Conservation (phyloP, 305 asterid species). For the Fraxinus xanthoxyloides region DNA sequence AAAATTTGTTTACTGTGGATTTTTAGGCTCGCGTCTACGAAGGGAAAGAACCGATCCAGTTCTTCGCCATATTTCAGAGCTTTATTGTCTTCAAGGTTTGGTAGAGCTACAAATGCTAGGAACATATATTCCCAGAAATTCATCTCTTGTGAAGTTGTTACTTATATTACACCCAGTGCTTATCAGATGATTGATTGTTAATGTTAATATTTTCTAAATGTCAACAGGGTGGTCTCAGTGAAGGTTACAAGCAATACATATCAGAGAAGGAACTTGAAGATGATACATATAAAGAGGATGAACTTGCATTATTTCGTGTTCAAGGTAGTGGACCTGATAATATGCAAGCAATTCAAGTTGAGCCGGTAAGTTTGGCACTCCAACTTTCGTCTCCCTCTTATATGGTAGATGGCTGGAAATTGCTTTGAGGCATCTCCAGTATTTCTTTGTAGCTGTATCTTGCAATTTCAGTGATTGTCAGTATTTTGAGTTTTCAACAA, state of each 20-base stretch:
- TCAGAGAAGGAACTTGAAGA: slow-evolving; percentile 68
- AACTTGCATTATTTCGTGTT: slow-evolving; percentile 86
- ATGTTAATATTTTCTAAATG: slow-evolving; percentile 18
- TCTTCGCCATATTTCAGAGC: slow-evolving; percentile 89
- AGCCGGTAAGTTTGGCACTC: slow-evolving; percentile 57
- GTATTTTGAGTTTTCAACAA: neutral
- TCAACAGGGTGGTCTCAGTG: slow-evolving; percentile 92
- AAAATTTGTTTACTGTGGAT: slow-evolving; percentile 25
- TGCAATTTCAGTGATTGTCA: neutral
- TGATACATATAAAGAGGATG: slow-evolving; percentile 81
- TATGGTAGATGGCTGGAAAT: slow-evolving; percentile 8
- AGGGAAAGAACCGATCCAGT: slow-evolving; percentile 84
- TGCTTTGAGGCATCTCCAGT: slow-evolving; percentile 3
- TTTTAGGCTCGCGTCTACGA: slow-evolving; percentile 77
- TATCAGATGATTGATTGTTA: neutral
- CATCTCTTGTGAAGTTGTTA: neutral
- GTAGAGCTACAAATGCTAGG: slow-evolving; percentile 9
- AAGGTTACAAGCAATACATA: slow-evolving; percentile 73
- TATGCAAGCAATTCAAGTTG: slow-evolving; percentile 99
- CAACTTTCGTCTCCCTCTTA: slow-evolving; percentile 7
- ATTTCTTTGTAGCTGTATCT: neutral
- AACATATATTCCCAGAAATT: neutral
- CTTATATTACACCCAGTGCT: neutral
- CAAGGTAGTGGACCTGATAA: slow-evolving; percentile 99
- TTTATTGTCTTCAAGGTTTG: slow-evolving; percentile 86